These are phyloP conservation scores for Chara braunii DNA, from an alignment of 139 green algal genomes.

Conservation along the genomic window DNA sequence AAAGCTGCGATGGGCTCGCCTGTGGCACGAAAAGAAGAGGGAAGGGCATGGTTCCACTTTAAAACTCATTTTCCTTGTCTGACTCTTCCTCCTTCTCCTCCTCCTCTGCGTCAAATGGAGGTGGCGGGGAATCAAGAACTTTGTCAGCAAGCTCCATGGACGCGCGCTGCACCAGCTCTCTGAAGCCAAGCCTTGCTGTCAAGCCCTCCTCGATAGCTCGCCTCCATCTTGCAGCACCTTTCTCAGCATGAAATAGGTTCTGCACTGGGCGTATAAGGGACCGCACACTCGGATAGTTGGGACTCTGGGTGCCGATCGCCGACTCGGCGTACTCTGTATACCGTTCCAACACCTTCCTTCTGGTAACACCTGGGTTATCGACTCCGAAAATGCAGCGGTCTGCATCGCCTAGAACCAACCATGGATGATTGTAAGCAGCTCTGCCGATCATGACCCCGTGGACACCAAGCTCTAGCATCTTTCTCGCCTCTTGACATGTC, in stretches of 20 bases:
- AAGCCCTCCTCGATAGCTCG: constrained; percentile 29
- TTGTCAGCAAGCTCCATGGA: too few species aligned
- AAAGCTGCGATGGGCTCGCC: too few species aligned
- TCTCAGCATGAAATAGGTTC: constrained; percentile 17
- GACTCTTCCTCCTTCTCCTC: too few species aligned
- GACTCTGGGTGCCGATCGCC: constrained; percentile 12
- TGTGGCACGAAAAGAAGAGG: too few species aligned
- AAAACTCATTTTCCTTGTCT: too few species aligned
- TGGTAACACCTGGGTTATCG: neutral
- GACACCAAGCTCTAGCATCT: constrained; percentile 33
- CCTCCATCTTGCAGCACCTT: constrained; percentile 7
- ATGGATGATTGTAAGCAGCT: constrained; percentile 60
- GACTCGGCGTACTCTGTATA: constrained; percentile 25
- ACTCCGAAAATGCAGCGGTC: constrained; percentile 15
- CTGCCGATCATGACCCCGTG: constrained; percentile 87
- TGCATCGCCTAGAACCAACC: constrained; percentile 20
- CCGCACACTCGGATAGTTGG: constrained; percentile 8
- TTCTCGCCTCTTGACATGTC: constrained; percentile 27
- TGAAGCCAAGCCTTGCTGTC: too few species aligned
- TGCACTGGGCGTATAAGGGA: constrained; percentile 15
- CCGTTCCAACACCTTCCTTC: constrained; percentile 13
- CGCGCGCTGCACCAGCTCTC: too few species aligned
- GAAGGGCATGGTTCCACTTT: too few species aligned
- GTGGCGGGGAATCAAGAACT: too few species aligned
- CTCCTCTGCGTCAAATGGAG: too few species aligned